Base-by-base conservation (phyloP, 495 filamentous ascomycete species). In the Penicillium samsonianum region DNA sequence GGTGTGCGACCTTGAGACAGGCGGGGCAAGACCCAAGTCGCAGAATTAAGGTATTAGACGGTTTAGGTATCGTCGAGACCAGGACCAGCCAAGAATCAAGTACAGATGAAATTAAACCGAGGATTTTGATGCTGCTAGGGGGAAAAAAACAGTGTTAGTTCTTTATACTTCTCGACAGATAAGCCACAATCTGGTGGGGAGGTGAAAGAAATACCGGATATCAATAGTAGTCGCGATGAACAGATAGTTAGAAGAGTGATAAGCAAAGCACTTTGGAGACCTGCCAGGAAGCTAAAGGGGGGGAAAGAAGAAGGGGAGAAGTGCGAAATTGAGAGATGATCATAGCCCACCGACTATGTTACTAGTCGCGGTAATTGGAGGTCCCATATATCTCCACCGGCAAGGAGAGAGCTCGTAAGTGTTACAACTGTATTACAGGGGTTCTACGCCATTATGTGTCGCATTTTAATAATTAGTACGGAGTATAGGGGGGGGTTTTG, bases 31-130 rank as follows among this genome's bases (percentile, higher is more conserved):
- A 48, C 10, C n/a, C 47, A 30, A 56, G 52, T 26, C 48, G 50
- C 17, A 40, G 11, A 40, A 58, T 33, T 25, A 31, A 61, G 12
- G 30, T 55, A 53, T 55, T 46, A 62, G 28, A 37, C 53, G 31
- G 42, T 50, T 37, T 41, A 55, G 45, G 55, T 48, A 52, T 46
- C 41, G 50, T 57, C 26, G 57, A 63, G 55, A 67, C 63, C 55
- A 57, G 61, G 58, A 60, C 62, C 66, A 67, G 67, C 66, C 55
- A 50, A 65, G 58, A 58, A 55, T 58, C 52, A 57, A 45, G 37
- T 23, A 60, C 19, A 33, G 35, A 22, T 17, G 28, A 28, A 28
- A 11, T 3, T 17, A 7, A 17, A 47, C 3, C 20, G 43, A 47
- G 26, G 26, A 8, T 47, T 31, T 31, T 17, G 16, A 40, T 52